Conservation (phyloP, 2,329 filamentous ascomycete species). For the Fusarium marasasianum region DNA sequence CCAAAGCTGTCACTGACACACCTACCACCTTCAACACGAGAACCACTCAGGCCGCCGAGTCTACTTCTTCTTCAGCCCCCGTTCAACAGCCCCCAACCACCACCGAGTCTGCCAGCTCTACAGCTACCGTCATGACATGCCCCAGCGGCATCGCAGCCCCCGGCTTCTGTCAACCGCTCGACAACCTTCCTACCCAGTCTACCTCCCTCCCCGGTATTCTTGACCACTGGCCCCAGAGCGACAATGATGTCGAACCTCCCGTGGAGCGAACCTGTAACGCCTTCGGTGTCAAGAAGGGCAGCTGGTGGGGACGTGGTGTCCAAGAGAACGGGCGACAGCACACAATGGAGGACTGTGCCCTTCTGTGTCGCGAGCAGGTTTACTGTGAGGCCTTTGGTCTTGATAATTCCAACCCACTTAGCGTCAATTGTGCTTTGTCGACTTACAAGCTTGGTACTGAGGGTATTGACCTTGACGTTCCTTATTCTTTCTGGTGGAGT, state of each 20-base stretch:
- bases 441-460: slow-evolving; percentile 6
- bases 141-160: neutral
- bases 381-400: slow-evolving; percentile 8
- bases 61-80: neutral
- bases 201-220: neutral
- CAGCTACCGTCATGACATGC: neutral
- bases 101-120: neutral
- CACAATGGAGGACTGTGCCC: slow-evolving; percentile 14
- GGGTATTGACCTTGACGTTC: neutral
- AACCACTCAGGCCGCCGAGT: neutral
- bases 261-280: slow-evolving; percentile 2
- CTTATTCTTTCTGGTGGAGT: slow-evolving; percentile 7
- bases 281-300: neutral
- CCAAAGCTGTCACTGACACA: neutral
- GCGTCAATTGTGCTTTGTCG: neutral
- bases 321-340: neutral
- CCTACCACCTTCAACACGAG: neutral
- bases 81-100: neutral
- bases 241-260: neutral
- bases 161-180: neutral
- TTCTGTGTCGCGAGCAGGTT: neutral
- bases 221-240: neutral
- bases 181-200: neutral
- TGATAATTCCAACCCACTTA: neutral
- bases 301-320: neutral